These are phyloP conservation scores for Drechmeria coniospora DNA, from an alignment of 2,329 filamentous ascomycete species.

Conservation along the genomic window DNA sequence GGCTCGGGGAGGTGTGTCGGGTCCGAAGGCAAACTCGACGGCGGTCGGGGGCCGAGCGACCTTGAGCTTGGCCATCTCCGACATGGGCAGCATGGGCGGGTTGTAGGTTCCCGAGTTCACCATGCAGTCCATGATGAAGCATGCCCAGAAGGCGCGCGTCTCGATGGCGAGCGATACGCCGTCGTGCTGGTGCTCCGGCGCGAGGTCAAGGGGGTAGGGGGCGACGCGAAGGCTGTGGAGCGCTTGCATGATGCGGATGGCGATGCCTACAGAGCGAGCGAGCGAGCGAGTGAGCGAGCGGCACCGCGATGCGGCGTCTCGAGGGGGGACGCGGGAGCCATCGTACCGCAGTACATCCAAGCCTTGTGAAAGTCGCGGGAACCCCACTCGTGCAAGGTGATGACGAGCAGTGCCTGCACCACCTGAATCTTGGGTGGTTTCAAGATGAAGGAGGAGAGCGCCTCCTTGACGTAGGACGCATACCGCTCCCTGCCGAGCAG, in stretches of 20 bases:
- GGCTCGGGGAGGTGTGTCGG: slow-evolving; percentile 7
- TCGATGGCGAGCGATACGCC: slow-evolving; percentile 14
- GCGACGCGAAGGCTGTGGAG: slow-evolving; percentile 15
- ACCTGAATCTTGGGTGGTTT: slow-evolving; percentile 16
- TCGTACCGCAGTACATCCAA: slow-evolving; percentile 23
- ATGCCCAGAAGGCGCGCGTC: slow-evolving; percentile 27
- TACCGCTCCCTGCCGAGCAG: slow-evolving; percentile 18
- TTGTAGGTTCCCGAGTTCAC: slow-evolving; percentile 25
- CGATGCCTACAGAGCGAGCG: slow-evolving; percentile 17
- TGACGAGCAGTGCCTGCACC: slow-evolving; percentile 23
- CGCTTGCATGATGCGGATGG: slow-evolving; percentile 23
- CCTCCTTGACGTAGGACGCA: slow-evolving; percentile 12
- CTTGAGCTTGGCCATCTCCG: slow-evolving; percentile 18
- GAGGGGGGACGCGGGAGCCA: too few species aligned
- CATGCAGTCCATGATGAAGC: slow-evolving; percentile 29
- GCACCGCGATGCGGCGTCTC: too few species aligned
- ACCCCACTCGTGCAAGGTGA: slow-evolving; percentile 26
- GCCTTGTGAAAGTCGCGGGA: slow-evolving; percentile 24
- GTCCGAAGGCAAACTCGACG: slow-evolving; percentile 23
- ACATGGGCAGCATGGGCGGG: slow-evolving; percentile 19
- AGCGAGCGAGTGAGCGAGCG: too few species aligned
- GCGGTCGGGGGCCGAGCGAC: slow-evolving; percentile 16
- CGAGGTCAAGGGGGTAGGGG: slow-evolving; percentile 12
- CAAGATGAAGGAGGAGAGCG: slow-evolving; percentile 12
- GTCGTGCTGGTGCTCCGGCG: slow-evolving; percentile 7